Evolutionary conservation across 441 rosid species (phyloP).

Genomic region (Aleurites moluccanus): DNA sequence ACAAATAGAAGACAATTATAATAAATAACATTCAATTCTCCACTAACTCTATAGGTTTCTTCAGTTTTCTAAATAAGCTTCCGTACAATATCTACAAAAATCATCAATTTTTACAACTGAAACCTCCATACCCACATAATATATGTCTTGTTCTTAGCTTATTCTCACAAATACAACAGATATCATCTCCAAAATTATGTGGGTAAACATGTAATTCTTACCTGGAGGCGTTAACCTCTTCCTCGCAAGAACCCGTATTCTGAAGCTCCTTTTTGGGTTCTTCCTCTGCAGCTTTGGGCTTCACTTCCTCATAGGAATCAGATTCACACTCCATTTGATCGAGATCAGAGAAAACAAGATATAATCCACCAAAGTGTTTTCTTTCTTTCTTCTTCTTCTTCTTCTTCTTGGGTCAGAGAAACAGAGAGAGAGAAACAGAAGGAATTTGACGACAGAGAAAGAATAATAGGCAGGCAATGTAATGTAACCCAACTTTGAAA

Average conservation of each 20-base stretch:
- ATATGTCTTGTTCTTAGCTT: background rate
- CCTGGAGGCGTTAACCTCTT: slow-evolving; percentile 1
- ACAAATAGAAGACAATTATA: background rate
- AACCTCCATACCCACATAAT: background rate
- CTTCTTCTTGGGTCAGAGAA: background rate
- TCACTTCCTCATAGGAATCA: slow-evolving; percentile 26
- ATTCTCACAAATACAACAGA: slow-evolving; percentile 1
- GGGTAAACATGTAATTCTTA: background rate
- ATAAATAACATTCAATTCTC: background rate
- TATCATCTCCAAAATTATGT: background rate
- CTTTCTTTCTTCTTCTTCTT: background rate
- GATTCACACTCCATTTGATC: slow-evolving; percentile 27
- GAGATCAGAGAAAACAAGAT: slow-evolving; percentile 5
- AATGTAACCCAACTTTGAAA: background rate
- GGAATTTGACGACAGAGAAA: no score
- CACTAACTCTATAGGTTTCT: background rate
- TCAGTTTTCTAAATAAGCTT: background rate
- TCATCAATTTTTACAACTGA: background rate
- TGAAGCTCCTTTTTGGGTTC: slow-evolving; percentile 11
- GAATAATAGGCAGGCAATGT: background rate
- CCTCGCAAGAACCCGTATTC: slow-evolving; percentile 7
- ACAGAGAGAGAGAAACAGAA: no score
- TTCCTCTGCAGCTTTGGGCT: slow-evolving; percentile 23
- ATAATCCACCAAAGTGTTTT: background rate
- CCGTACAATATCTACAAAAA: background rate